Conservation (phyloP, 2,329 filamentous ascomycete species). For the Diaporthe nobilis region DNA sequence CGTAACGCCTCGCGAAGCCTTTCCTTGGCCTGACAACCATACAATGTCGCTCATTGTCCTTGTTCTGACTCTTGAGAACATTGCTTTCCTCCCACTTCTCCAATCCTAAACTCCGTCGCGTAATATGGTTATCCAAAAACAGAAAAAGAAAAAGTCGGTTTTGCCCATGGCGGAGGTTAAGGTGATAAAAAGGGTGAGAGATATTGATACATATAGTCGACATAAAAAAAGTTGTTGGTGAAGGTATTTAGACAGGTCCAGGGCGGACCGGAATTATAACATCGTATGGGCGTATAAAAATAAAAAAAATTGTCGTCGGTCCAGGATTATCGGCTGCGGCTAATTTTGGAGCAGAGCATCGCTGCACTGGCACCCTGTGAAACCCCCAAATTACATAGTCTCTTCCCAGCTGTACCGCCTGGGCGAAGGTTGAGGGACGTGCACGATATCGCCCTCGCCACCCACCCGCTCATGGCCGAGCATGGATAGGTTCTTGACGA, state of each 20-base stretch:
- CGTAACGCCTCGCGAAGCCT: constrained; percentile 24
- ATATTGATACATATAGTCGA: constrained; percentile 24
- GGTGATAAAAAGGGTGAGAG: not conserved
- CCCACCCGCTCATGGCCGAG: constrained; percentile 60
- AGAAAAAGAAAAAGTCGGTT: not conserved
- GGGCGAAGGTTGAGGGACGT: constrained; percentile 65
- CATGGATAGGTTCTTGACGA: constrained; percentile 43
- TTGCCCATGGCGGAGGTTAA: not conserved
- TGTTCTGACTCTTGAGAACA: constrained; percentile 13
- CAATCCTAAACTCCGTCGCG: constrained; percentile 32
- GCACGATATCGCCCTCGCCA: constrained; percentile 60
- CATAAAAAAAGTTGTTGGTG: not conserved
- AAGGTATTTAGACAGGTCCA: constrained; percentile 26
- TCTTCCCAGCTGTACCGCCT: constrained; percentile 68
- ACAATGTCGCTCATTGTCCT: not conserved
- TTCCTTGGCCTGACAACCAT: not conserved
- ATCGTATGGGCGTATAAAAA: not conserved
- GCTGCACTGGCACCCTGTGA: not conserved
- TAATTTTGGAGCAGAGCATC: not conserved
- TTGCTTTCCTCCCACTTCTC: constrained; percentile 25
- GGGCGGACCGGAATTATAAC: constrained; percentile 29
- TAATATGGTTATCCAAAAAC: not conserved
- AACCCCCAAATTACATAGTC: not conserved
- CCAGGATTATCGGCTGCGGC: not conserved
- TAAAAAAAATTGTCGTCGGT: not conserved